Evolutionary conservation across 2,329 filamentous ascomycete species (phyloP), one percentile per base, ranked within the genome.

Genomic region (Xylaria sp.): DNA sequence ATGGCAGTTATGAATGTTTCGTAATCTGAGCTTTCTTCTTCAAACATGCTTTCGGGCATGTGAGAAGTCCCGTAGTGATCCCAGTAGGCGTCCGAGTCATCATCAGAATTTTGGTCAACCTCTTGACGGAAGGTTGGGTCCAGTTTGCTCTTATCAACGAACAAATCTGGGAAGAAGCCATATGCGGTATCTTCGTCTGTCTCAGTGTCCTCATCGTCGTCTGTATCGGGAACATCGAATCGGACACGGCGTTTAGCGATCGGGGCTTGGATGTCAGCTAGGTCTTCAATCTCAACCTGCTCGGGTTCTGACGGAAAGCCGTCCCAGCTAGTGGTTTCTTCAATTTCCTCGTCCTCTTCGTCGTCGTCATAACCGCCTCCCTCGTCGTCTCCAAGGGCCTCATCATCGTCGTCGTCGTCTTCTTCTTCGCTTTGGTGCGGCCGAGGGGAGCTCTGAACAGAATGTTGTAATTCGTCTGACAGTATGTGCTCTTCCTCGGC

Each of bases 401-500:
- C 83, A 7, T 83, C 81, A 13, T 80, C 78, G 20, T 78, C 76
- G 12, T 79, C 80, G 1, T 80, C 80, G 5, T 82, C 79, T n/a
- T 82, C 79, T n/a, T 82, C 79, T 4, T 82, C 80, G 10, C 81
- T 76, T 5, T 79, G 76, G 15, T 79, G 78, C 77, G 87, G 85
- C 84, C 86, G 86, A 86, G 86, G 84, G 82, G 86, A 81, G 75
- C 78, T 79, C 74, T 64, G 79, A 75, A 79, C 75, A 72, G 72
- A 75, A 69, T 79, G 78, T 48, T 81, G 78, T 73, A 79, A 76
- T 71, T 79, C 81, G 72, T 85, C 81, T 65, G 80, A 80, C 67
- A 92, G 84, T 71, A 94, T 93, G 74, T 91, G 88, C 79, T 90
- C 86, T 83, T 94, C 92, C 86, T 96, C 93, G 83, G 89, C 86